These are phyloP conservation scores for Takakia lepidozioides DNA, from an alignment of 225 moss, liverwort and hornwort genomes.

Conservation along the genomic window DNA sequence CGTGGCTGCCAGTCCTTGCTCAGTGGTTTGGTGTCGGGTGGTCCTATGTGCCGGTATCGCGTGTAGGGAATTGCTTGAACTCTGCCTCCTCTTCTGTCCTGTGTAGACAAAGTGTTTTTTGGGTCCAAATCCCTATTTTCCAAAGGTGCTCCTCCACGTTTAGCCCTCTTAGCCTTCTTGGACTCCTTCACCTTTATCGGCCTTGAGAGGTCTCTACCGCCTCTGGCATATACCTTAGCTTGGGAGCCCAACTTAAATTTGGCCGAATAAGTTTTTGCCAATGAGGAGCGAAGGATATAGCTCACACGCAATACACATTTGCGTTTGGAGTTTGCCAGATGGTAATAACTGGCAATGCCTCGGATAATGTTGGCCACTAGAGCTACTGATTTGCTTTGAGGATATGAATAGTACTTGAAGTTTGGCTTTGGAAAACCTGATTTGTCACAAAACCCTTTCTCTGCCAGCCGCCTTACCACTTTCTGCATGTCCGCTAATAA, in stretches of 20 bases:
- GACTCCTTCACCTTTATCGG: slow-evolving; percentile 44
- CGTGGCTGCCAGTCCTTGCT: slow-evolving; percentile 39
- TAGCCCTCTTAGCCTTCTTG: slow-evolving; percentile 12
- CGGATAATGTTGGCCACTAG: slow-evolving; percentile 40
- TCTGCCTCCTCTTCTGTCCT: slow-evolving; percentile 24
- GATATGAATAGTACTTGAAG: slow-evolving; percentile 55
- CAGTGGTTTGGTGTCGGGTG: slow-evolving; percentile 38
- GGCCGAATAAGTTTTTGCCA: slow-evolving; percentile 65
- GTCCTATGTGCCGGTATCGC: slow-evolving; percentile 43
- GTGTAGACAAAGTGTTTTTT: no score
- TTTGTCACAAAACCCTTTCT: slow-evolving; percentile 56
- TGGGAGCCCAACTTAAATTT: slow-evolving; percentile 58
- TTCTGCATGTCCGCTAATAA: slow-evolving; percentile 53
- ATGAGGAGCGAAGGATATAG: slow-evolving; percentile 57
- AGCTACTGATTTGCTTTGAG: slow-evolving; percentile 51
- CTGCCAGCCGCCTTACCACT: slow-evolving; percentile 45
- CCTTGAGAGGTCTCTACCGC: slow-evolving; percentile 45
- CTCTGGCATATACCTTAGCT: slow-evolving; percentile 61
- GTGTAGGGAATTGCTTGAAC: slow-evolving; percentile 37
- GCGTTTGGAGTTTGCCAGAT: slow-evolving; percentile 52
- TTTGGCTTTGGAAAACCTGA: slow-evolving; percentile 53
- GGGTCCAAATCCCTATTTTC: slow-evolving; percentile 13
- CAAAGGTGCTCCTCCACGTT: no score
- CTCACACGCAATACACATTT: slow-evolving; percentile 52
- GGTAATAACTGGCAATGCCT: slow-evolving; percentile 50